phyloP scores from a whole-genome alignment of 805 yeast genomes.

The Sugiyamaella boreocaroliniensis region DNA sequence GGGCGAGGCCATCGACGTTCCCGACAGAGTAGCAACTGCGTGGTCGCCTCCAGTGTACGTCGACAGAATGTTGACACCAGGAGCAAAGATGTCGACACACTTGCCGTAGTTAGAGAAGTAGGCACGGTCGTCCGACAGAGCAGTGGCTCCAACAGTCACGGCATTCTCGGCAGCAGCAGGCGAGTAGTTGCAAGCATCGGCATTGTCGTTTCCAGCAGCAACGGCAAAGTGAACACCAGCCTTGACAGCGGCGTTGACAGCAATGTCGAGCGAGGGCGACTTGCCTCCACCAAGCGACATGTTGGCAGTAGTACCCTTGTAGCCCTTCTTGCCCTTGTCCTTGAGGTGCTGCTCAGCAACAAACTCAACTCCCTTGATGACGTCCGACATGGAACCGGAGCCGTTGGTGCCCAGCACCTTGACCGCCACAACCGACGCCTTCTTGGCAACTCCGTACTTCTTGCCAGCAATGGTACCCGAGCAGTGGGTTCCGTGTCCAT shows the following conservation, averaged over 20 bases:
- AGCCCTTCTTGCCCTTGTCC: slow-evolving; percentile 37
- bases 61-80: slow-evolving; percentile 50
- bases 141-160: slow-evolving; percentile 47
- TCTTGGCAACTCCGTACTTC: slow-evolving; percentile 56
- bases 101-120: slow-evolving; percentile 49
- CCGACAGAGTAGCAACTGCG: slow-evolving; percentile 49
- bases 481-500: slow-evolving; percentile 64
- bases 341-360: slow-evolving; percentile 46
- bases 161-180: slow-evolving; percentile 53
- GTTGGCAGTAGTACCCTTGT: slow-evolving; percentile 56
- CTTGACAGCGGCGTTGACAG: slow-evolving; percentile 51
- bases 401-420: slow-evolving; percentile 56
- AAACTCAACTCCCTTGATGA: slow-evolving; percentile 55
- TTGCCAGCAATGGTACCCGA: slow-evolving; percentile 58
- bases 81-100: slow-evolving; percentile 49
- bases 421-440: slow-evolving; percentile 51
- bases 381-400: slow-evolving; percentile 54
- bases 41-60: slow-evolving; percentile 48
- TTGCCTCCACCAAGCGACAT: slow-evolving; percentile 58
- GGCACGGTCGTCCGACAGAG: slow-evolving; percentile 41
- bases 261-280: slow-evolving; percentile 49
- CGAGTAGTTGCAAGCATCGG: slow-evolving; percentile 53
- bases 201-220: slow-evolving; percentile 58
- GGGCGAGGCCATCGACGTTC: slow-evolving; percentile 62
- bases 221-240: slow-evolving; percentile 55